Base-by-base conservation (phyloP, 805 yeast species). In the Clavispora fructus region DNA sequence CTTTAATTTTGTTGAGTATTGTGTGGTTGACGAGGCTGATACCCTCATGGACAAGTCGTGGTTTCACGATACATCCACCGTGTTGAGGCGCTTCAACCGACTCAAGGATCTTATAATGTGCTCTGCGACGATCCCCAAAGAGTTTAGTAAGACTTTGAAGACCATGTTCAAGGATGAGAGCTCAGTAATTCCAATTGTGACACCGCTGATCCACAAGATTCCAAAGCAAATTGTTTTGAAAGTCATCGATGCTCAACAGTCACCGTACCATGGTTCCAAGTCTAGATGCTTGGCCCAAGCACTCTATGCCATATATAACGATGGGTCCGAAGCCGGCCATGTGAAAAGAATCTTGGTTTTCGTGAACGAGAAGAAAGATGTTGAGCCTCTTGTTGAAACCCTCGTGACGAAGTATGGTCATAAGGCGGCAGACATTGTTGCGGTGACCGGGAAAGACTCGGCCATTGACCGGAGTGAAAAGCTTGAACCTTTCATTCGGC, bases 1-100 rank as follows among this genome's bases (percentile, higher is more conserved):
- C 23, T 68, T 79, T 49, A 63, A 63, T 40, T 61, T 68, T 12
- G 80, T 84, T 6, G 72, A 74, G 26, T 84, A 76, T 57, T 72
- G 85, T 39, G 92, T 87, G 1, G 78, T 87, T 12, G 99, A 92
- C 61, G 99, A 92, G 64, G 98, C 99, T 0, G 99, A 92, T 65
- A 86, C 96, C 0, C 68, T 92, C 46, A 75, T 91, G 81, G 96
- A 91, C 60, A 78, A 80, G 43, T 83, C 94, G 0, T 91, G 90
- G 76, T 63, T 82, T 10, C 74, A 75, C 25, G 82, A 80, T 41
- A 87, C 96, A 2, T 75, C 79, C 50, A 63, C 69, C 2, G 77
- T 79, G 1, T 66, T 89, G 12, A 70, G 64, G 41, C 73, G 82
- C 67, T 71, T 78, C 16, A 57, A 66, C 4, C 76, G 78, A 48